Evolutionary conservation across 1,139 yeast species (phyloP).

Genomic region (Geotrichum klebahnii): DNA sequence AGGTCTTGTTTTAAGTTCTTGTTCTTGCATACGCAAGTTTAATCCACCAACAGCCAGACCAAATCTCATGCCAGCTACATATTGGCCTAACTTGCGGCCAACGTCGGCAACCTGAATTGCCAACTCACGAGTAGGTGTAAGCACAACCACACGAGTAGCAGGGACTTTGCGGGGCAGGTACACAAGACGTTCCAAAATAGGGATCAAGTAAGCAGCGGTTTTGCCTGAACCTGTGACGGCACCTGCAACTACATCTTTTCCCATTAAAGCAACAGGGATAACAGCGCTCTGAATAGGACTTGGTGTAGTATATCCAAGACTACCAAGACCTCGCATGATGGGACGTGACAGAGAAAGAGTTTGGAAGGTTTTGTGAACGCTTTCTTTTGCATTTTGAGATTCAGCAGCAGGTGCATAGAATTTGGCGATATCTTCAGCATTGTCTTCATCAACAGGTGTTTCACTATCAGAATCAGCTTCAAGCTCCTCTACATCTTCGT

Average conservation of each 20-base stretch:
- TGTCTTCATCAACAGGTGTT: conserved; percentile 30
- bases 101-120: conserved; percentile 95
- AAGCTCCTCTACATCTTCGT: conserved; percentile 32
- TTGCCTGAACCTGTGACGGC: conserved; percentile 99
- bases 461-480: conserved; percentile 23
- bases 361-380: conserved; percentile 62
- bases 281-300: conserved; percentile 93
- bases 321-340: conserved; percentile 72
- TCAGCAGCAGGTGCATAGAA: conserved; percentile 37
- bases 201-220: conserved; percentile 96
- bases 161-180: conserved; percentile 84
- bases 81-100: conserved; percentile 77
- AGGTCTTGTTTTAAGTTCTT: conserved; percentile 83
- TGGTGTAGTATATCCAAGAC: conserved; percentile 77
- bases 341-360: conserved; percentile 84
- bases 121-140: conserved; percentile 95
- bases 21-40: conserved; percentile 90
- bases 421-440: conserved; percentile 36
- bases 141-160: conserved; percentile 81
- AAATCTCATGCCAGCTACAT: conserved; percentile 66
- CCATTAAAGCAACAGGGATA: conserved; percentile 86
- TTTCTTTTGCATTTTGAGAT: conserved; percentile 39
- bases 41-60: conserved; percentile 98
- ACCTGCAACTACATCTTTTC: conserved; percentile 97
- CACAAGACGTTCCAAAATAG: conserved; percentile 84